A percentile compares a stretch with the other conserved stretches of the same genome.
Conservation (phyloP, 495 filamentous ascomycete genomes). For the Penicillium roqueforti region DNA sequence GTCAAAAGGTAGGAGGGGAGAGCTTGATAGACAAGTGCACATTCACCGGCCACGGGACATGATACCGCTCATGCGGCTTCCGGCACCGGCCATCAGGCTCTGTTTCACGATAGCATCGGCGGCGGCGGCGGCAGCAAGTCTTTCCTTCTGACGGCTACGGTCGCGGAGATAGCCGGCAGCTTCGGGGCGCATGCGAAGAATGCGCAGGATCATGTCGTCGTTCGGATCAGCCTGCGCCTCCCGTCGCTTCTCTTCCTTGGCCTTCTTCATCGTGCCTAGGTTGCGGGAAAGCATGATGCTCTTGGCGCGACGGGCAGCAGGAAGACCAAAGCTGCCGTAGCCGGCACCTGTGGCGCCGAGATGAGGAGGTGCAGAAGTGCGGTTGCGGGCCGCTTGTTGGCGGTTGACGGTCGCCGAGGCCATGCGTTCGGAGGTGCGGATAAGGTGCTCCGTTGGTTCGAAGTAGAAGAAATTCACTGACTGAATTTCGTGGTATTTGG, state of each 20-base stretch:
- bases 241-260: constrained; percentile 91
- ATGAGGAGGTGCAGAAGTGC: constrained; percentile 66
- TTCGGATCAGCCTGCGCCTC: constrained; percentile 95
- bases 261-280: constrained; percentile 90
- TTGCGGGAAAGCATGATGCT: constrained; percentile 94
- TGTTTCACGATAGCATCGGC: constrained; percentile 94
- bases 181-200: constrained; percentile 93
- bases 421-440: constrained; percentile 92
- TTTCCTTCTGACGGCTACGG: constrained; percentile 87
- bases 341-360: constrained; percentile 54
- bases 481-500: constrained; percentile 97
- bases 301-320: constrained; percentile 75
- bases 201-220: constrained; percentile 97
- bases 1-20: not conserved
- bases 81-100: constrained; percentile 69
- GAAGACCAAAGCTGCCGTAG: constrained; percentile 64
- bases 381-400: constrained; percentile 62
- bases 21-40: constrained; percentile 3
- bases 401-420: constrained; percentile 81
- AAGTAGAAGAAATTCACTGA: constrained; percentile 98
- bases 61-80: constrained; percentile 59
- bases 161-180: constrained; percentile 87
- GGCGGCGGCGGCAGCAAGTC: constrained; percentile 81
- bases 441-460: constrained; percentile 84
- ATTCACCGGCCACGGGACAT: constrained; percentile 27